Base-by-base conservation (phyloP, 1,284 basidiomycete species). In the Hypsizygus ulmarius region DNA sequence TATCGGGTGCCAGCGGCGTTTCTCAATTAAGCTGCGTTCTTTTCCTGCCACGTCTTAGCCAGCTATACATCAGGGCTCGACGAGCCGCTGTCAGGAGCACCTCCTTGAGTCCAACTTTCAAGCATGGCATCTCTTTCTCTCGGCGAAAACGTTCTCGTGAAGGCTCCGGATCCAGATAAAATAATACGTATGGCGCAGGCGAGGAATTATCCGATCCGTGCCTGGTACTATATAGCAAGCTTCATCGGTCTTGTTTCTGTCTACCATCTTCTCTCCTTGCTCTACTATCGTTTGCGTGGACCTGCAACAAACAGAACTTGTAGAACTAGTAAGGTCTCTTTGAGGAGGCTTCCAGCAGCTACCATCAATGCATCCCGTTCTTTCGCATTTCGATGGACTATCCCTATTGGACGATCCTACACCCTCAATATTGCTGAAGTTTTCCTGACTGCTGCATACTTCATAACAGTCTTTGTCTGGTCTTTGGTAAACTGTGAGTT, bases 391-490 rank as follows among this genome's bases (percentile, higher is more conserved):
- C 71, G 81, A 3, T 74, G 70, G 63, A 74, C 73, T 0, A 45
- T 82, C 42, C 61, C 68, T 21, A 47, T 73, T 11, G 76, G 76
- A 12, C 47, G 53, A 6, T 64, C 64, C 2, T 77, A 74, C 50
- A 69, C 70, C 9, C 57, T 81, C 51, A 81, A 73, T 46, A 30
- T 78, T 14, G 69, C 71, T 1, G 78, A 82, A 45, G 56, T 81
- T 0, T 54, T 72, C 46, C 63, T 81, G 28, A 72, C 73, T 0
- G 44, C 63, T 29, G 67, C 55, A 10, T 82, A 82, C 47, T 63
- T 78, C 15, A 61, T 61, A 14, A 67, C 72, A 0, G 57, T 82
- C 8, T 70, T 78, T 41, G 64, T 63, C 0, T 80, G 75, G 74
- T 65, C 72, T 0, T 73, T 82, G 27, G 59, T 72, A 18, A 74